These are phyloP conservation scores for Trichophyton simii DNA, from an alignment of 2,329 filamentous ascomycete genomes.

Conservation along the genomic window DNA sequence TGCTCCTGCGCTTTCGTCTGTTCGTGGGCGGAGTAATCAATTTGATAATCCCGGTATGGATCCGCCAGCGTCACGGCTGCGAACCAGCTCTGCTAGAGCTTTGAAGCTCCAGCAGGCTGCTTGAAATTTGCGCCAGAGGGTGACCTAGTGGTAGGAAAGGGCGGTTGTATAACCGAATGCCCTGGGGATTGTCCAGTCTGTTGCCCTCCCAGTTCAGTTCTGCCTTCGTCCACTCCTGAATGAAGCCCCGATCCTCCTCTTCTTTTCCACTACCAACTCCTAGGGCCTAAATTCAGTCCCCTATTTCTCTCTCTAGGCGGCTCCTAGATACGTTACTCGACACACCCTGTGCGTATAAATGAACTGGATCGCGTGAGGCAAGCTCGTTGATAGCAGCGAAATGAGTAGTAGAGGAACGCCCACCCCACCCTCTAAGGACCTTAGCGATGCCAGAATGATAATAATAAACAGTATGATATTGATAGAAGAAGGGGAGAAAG, in stretches of 20 bases:
- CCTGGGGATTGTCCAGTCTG: background rate
- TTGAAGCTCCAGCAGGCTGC: conserved; percentile 52
- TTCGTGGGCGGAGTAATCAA: conserved; percentile 59
- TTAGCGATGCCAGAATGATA: conserved; percentile 2
- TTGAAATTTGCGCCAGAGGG: conserved; percentile 12
- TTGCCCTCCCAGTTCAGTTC: background rate
- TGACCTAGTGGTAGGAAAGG: background rate
- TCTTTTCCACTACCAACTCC: background rate
- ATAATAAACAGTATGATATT: conserved; percentile 4
- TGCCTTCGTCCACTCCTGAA: background rate
- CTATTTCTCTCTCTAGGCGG: background rate
- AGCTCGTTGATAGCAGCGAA: background rate
- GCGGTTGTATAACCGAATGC: background rate
- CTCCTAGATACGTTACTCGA: background rate
- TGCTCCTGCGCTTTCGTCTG: conserved; percentile 53
- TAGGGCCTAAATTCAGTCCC: background rate
- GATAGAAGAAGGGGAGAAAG: background rate
- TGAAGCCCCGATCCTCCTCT: background rate
- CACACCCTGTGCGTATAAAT: conserved; percentile 1
- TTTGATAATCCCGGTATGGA: conserved; percentile 65
- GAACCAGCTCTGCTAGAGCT: conserved; percentile 66
- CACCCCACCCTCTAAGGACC: background rate
- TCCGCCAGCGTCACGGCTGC: conserved; percentile 59
- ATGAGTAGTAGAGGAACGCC: background rate
- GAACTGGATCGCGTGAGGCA: conserved; percentile 1